Evolutionary conservation across 2,329 filamentous ascomycete species (phyloP).

Genomic region (Coniochaeta hoffmannii): DNA sequence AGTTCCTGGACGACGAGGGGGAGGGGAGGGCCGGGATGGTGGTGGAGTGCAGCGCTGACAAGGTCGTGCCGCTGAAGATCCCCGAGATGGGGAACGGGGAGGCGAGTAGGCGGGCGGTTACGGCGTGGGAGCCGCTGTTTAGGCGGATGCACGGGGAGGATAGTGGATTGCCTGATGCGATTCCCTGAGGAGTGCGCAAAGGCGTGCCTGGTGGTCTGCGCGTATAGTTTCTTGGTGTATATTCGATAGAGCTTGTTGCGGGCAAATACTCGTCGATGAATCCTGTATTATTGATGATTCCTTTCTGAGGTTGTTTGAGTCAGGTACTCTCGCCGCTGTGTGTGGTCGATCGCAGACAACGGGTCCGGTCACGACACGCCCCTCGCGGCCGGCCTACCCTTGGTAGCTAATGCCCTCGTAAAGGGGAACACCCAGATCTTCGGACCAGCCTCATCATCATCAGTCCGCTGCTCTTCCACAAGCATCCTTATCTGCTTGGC

Average conservation of each 20-base stretch:
- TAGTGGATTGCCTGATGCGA: constrained; percentile 7
- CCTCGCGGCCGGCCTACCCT: neutral
- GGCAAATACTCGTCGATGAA: no score
- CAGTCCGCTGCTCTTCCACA: constrained; percentile 19
- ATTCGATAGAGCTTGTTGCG: no score
- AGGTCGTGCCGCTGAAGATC: constrained; percentile 5
- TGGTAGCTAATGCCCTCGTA: neutral
- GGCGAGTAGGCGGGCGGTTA: constrained; percentile 6
- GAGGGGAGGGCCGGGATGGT: constrained; percentile 8
- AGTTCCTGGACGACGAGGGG: constrained; percentile 33
- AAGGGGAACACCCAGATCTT: neutral
- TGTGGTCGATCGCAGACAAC: neutral
- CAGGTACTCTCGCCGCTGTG: neutral
- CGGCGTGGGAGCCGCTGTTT: constrained; percentile 10
- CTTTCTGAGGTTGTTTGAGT: neutral
- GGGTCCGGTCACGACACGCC: neutral
- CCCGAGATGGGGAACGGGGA: constrained; percentile 7
- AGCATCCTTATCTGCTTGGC: constrained; percentile 53
- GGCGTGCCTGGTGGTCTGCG: no score
- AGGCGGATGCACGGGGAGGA: constrained; percentile 9
- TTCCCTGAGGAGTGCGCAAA: neutral
- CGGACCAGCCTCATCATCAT: constrained; percentile 7
- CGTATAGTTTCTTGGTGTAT: no score
- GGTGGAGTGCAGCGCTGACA: constrained; percentile 4
- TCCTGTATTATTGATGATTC: no score